Base-by-base conservation (phyloP, 208 protist species). In the Acanthamoeba lugdunensis region DNA sequence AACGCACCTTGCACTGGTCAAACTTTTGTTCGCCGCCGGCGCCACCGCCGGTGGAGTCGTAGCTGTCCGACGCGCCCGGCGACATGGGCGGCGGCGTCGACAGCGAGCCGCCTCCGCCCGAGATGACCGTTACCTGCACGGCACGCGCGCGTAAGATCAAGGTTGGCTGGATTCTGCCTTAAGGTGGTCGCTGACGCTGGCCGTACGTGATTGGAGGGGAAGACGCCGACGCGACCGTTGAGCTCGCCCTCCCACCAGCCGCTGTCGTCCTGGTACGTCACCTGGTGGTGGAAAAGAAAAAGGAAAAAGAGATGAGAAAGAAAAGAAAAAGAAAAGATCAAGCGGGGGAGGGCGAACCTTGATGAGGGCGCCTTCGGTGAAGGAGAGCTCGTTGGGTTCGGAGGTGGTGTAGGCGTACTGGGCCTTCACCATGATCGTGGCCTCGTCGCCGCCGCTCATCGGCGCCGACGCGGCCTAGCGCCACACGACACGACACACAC, bases 221-320 rank as follows among this genome's bases (percentile, higher is more conserved):
- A 90, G 54, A 90, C 82, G 6, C 82, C 82, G 16, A 90, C 82
- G 9, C 56, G 48, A 23, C 82, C 82, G 82, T 90, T 90, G 56
- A 90, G 82, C 33, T 90, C 82, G 56, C 82, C 82, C 56, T 90
- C 82, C 82, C 82, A 90, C 82, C 82, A 90, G 82, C 82, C 82
- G 82, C 82, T 90, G 82, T 90, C 82, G 41, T 90, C 82, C 56
- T 90, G 82, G 37, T 90, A 90, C 4, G 82, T 90, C 82, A 90
- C 82, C 41, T 87, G 21, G 9, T 7, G 6, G 50, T 16, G 50
- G 50, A 54, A 16, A 54, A 1, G 58, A 65, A 4, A 8, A 18
- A n/a, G 6, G 23, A 7, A n/a, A 65, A 8, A 14, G 11, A 25
- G 3, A 65, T 65, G 11, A 25, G 21, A 14, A 25, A 65, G 4